Evolutionary conservation across 176 grass and related monocot species (phyloP).

Genomic region (Cymbopogon citratus): DNA sequence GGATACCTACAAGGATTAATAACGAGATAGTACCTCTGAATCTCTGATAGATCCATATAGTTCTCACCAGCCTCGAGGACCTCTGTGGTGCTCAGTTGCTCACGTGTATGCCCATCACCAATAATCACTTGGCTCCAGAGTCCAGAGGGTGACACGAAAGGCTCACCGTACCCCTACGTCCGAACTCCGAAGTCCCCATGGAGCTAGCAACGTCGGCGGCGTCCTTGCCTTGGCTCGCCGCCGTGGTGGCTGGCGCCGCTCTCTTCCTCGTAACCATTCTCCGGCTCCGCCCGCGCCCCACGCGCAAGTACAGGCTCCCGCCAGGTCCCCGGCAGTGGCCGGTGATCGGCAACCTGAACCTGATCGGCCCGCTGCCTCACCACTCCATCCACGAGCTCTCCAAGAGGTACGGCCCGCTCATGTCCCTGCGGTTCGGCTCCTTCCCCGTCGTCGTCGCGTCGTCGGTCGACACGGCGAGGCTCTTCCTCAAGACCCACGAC

Average conservation of each 20-base stretch:
- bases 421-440: conserved; percentile 28
- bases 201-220: neutral
- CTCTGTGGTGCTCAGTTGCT: too few relatives aligned
- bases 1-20: too few relatives aligned
- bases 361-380: conserved; percentile 39
- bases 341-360: conserved; percentile 48
- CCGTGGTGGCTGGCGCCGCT: neutral
- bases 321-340: conserved; percentile 35
- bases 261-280: neutral
- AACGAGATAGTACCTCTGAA: too few relatives aligned
- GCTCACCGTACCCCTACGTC: neutral
- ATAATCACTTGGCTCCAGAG: neutral
- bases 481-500: conserved; percentile 27
- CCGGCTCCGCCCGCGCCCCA: neutral
- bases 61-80: too few relatives aligned
- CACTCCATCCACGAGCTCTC: conserved; percentile 46
- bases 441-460: neutral
- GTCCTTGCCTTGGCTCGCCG: neutral
- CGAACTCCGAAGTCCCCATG: neutral
- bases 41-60: too few relatives aligned
- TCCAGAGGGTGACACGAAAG: neutral
- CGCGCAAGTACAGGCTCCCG: neutral
- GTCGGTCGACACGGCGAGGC: conserved; percentile 9
- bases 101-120: neutral
- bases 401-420: conserved; percentile 31